Base-by-base conservation (phyloP, 148 eudicot species). In the Chenopodium quinoa region DNA sequence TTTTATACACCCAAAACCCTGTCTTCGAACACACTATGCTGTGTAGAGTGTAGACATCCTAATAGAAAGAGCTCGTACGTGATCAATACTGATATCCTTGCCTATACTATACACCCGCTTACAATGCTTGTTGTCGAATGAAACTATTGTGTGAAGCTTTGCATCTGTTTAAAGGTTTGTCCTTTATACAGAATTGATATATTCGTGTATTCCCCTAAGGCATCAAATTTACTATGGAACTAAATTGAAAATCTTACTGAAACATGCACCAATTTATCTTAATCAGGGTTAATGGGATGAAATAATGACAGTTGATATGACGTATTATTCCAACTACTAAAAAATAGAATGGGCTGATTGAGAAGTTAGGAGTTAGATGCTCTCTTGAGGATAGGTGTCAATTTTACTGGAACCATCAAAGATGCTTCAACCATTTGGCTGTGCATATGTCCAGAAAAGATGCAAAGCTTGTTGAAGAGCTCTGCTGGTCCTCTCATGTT, bases 381-480 rank as follows among this genome's bases (percentile, higher is more conserved):
- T 72, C 79, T 73, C 20, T 72, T 80, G 76, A 80, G 78, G 75
- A 79, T 50, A 74, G 44, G 62, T 83, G 65, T 84, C 75, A 73
- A 73, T 71, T 79, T 47, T 54, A 69, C 60, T 82, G 20, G 19
- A 76, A 58, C 83, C 64, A 40, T 58, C 68, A 47, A 58, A 82
- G 82, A 79, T 75, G 80, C 83, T 48, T 76, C 54, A 66, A 29
- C 76, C 72, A 58, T 82, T 56, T 47, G 68, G 72, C 72, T 68
- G 52, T 10, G 73, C 47, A 75, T 75, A 75, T 60, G 71, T 82
- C 47, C 74, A 70, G 69, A 80, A 82, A 83, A 87, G 86, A 82
- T 82, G 87, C 84, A 79, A 84, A 87, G 83, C 81, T 83, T 84
- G 69, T 74, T 73, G 40, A 73, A 69, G 47, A 73, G 80, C 87